Evolutionary conservation across 116 monocot species (phyloP), one percentile per base, ranked within the genome.

Genomic region (Dioscorea cayenensis): DNA sequence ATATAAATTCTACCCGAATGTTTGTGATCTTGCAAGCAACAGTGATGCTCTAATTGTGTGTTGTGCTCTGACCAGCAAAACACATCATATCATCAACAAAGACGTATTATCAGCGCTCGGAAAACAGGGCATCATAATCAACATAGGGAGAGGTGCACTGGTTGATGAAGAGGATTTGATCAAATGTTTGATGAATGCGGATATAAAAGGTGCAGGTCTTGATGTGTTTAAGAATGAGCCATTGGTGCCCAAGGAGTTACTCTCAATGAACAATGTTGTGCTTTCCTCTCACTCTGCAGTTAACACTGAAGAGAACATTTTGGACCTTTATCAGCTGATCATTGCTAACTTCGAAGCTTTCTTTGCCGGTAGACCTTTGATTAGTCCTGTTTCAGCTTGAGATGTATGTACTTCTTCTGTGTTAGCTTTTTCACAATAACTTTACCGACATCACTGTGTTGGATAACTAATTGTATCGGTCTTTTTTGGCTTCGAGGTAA

Each of bases 181-280:
- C 19, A 60, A 36, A 50, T 49, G 69, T 6, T 69, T 94, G 78
- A 50, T 67, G 66, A 43, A 79, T 16, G 84, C 84, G 1, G 78
- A 79, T 76, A 72, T 94, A 49, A 81, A 75, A 11, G 91, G 91
- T 49, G 89, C 85, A 36, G 91, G 88, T 5, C 86, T 94, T 28
- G 90, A 88, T 80, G 94, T 94, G 72, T 94, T 81, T 70, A 80
- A 90, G 74, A 67, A 80, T 12, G 88, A 94, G 32, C 88, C 88
- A 18, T 2, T 8, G 13, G 78, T 84, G 36, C 77, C 84, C 0
- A 64, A 77, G 21, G 86, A 86, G 84, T 81, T 91, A 14, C 63
- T 84, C 11, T 17, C 21, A 6, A 64, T 91, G 84, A 81, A 89
- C 29, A 95, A 95, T 58, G 91, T 91, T 21, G 91, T 94, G 59